Percentiles rank a stretch among this genome's conserved stretches.
These are phyloP conservation scores for Monosporascus cannonballus DNA, from an alignment of 2,329 filamentous ascomycete species.

Conservation along the genomic window DNA sequence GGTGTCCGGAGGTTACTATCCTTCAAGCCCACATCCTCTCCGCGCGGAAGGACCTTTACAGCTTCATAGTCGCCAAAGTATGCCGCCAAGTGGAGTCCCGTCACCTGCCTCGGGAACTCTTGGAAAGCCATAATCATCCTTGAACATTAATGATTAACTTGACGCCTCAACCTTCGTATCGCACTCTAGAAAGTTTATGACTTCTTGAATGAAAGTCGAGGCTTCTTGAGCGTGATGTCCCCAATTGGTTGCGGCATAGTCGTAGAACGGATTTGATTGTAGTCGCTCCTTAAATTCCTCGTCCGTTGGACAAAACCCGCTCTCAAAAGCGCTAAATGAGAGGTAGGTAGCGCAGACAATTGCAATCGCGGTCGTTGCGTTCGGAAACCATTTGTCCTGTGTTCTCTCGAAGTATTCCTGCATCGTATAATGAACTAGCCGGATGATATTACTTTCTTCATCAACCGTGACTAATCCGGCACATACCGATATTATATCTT, in stretches of 20 bases:
- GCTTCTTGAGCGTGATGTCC: conserved; percentile 1
- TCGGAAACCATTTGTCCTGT: conserved; percentile 22
- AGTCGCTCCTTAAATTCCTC: conserved; percentile 1
- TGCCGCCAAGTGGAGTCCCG: too few species aligned
- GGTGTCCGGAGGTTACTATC: too few species aligned
- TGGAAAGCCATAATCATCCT: too few species aligned
- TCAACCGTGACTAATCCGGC: conserved; percentile 34
- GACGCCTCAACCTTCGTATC: too few species aligned
- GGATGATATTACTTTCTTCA: conserved; percentile 28
- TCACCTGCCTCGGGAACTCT: too few species aligned
- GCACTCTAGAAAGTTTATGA: too few species aligned
- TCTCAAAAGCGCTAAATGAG: conserved; percentile 17
- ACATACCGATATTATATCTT: conserved; percentile 29
- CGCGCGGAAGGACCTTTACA: too few species aligned
- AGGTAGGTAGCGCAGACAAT: conserved; percentile 29
- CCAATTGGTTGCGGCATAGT: conserved; percentile 8
- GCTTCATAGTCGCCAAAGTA: too few species aligned
- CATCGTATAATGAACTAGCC: conserved; percentile 38
- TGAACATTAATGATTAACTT: too few species aligned
- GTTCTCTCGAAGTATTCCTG: conserved; percentile 35
- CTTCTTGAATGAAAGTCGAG: too few species aligned
- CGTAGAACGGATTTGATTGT: conserved; percentile 1
- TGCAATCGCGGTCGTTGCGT: conserved; percentile 21
- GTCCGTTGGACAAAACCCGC: neutral
- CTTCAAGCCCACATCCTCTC: too few species aligned